Conservation (phyloP, 1,139 yeast genomes). For the Petasospora rhodanensis region DNA sequence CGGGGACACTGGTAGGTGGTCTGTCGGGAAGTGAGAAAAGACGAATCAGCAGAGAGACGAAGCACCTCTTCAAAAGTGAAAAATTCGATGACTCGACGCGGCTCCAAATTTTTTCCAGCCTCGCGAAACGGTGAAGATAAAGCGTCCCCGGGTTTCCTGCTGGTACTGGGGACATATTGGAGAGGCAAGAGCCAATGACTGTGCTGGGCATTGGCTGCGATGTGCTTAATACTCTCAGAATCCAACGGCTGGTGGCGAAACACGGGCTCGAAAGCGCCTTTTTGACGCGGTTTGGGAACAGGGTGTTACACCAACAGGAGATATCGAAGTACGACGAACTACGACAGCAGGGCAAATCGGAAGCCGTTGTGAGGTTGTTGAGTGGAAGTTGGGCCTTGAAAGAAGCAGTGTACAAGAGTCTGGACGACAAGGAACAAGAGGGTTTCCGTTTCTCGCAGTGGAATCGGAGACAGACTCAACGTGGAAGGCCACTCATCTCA, state of each 20-base stretch:
- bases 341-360: conserved; percentile 18
- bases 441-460: conserved; percentile 56
- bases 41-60: neutral
- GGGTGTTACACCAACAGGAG: conserved; percentile 52
- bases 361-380: conserved; percentile 34
- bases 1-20: neutral
- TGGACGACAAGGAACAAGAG: conserved; percentile 46
- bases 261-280: conserved; percentile 28
- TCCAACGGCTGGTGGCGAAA: conserved; percentile 38
- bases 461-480: conserved; percentile 42
- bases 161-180: too few species aligned
- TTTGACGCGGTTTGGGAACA: conserved; percentile 38
- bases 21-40: neutral
- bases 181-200: conserved; percentile 4
- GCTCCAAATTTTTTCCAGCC: too few species aligned
- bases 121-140: neutral
- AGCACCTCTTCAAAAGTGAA: too few species aligned
- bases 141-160: too few species aligned
- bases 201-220: conserved; percentile 59
- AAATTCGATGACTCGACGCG: too few species aligned
- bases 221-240: conserved; percentile 47
- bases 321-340: conserved; percentile 33
- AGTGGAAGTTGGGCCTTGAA: conserved; percentile 73
- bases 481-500: conserved; percentile 38
- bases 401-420: conserved; percentile 68